Base-by-base conservation (phyloP, 441 rosid species). In the Iberis amara region DNA sequence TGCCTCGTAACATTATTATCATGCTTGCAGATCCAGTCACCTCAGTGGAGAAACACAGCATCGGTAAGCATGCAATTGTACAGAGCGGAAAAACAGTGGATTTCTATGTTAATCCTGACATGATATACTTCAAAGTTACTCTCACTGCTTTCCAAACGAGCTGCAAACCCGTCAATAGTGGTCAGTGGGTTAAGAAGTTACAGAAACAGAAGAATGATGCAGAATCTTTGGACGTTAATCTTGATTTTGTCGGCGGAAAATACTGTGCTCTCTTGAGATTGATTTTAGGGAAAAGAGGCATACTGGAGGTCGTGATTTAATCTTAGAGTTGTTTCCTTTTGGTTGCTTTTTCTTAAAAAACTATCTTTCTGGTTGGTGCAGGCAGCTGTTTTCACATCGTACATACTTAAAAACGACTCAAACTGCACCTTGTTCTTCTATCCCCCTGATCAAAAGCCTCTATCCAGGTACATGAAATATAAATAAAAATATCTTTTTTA, bases 151-250 rank as follows among this genome's bases (percentile, higher is more conserved):
- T 78, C 65, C 64, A 67, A 61, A 73, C 77, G 32, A 76, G 82
- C 71, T 88, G 92, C 78, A 84, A 89, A 76, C 83, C 92, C 43
- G 80, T 86, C 51, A 83, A 82, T 66, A 86, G 92, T 64, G 73
- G 83, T 50, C 96, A 92, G 69, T 92, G 94, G 99, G 76, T 77
- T 59, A 88, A 82, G 77, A 92, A 71, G 75, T 70, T 92, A 61
- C 72, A 59, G 57, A 85, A 85, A 71, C 79, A 71, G 56, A 82
- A 76, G 76, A 75, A 68, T 8, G 72, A 70, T 59, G 76, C 76
- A 32, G 70, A 56, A 8, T 77, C 33, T 69, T 73, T 89, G 76
- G 94, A 92, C 65, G 66, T 86, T 63, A 85, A 79, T 75, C 79
- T 92, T 61, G 92, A 92, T 68, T 92, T 92, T 74, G 75, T 76